Evolutionary conservation across 2,329 filamentous ascomycete genomes (phyloP).

Genomic region (Fusarium clavum): DNA sequence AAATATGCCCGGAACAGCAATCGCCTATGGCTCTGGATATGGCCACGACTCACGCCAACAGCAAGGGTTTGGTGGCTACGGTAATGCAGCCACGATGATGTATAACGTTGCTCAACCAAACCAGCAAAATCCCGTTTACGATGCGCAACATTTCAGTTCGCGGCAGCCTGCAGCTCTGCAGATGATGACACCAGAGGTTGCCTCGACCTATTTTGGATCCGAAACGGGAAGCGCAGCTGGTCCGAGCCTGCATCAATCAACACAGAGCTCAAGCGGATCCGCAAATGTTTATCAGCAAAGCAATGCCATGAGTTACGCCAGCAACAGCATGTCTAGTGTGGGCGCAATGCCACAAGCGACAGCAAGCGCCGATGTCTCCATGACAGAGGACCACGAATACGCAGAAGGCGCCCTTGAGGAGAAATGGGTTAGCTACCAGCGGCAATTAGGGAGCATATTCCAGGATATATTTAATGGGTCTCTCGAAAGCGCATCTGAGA

Average conservation of each 20-base stretch:
- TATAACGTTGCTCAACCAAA: conserved; percentile 79
- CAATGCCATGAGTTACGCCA: conserved; percentile 65
- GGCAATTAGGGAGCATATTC: conserved; percentile 74
- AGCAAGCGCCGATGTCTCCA: conserved; percentile 58
- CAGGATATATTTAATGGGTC: conserved; percentile 71
- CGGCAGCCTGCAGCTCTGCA: conserved; percentile 83
- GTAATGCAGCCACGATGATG: conserved; percentile 73
- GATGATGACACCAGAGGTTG: conserved; percentile 64
- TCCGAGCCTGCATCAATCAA: conserved; percentile 63
- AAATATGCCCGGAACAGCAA: conserved; percentile 66
- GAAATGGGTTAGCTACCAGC: conserved; percentile 74
- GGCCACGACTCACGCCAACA: conserved; percentile 69
- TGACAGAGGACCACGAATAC: conserved; percentile 68
- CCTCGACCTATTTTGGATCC: conserved; percentile 77
- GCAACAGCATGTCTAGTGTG: conserved; percentile 59
- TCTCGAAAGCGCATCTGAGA: conserved; percentile 63
- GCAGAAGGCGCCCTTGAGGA: conserved; percentile 70
- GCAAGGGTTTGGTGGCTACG: conserved; percentile 69
- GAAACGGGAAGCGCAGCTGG: conserved; percentile 62
- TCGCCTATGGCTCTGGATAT: conserved; percentile 74
- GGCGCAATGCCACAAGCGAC: conserved; percentile 57
- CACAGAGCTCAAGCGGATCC: conserved; percentile 60
- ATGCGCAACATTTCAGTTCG: conserved; percentile 78
- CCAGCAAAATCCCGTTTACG: conserved; percentile 75
- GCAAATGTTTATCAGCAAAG: conserved; percentile 74